phyloP scores from a whole-genome alignment of 768 basidiomycete species.

The Boletus reticulatus region DNA sequence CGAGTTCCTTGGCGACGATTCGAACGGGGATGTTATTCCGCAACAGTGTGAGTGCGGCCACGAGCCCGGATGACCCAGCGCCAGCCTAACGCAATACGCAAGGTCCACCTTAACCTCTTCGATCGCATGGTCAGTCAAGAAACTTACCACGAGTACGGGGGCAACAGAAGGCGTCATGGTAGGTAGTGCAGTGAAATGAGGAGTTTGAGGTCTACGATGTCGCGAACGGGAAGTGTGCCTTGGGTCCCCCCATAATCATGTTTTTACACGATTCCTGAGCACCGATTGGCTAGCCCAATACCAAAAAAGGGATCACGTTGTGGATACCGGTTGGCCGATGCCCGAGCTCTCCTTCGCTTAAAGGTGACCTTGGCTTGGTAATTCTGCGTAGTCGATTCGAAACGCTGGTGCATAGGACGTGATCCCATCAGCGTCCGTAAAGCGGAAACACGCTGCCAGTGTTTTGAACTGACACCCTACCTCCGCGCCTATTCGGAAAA shows the following conservation, averaged over 20 bases:
- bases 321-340: too few species aligned
- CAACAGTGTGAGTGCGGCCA: slow-evolving; percentile 33
- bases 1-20: slow-evolving; percentile 46
- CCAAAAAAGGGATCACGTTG: too few species aligned
- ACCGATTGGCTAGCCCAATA: too few species aligned
- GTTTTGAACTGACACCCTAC: background rate
- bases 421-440: background rate
- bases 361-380: too few species aligned
- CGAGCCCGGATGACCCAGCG: slow-evolving; percentile 30
- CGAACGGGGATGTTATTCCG: slow-evolving; percentile 49
- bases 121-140: background rate
- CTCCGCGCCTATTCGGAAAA: background rate
- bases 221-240: background rate
- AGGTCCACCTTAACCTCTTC: background rate
- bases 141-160: slow-evolving; percentile 22
- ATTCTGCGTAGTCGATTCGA: too few species aligned
- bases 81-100: slow-evolving; percentile 17
- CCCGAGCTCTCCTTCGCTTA: too few species aligned
- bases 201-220: background rate
- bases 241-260: too few species aligned
- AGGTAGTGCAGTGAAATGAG: background rate
- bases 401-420: too few species aligned
- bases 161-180: slow-evolving; percentile 11
- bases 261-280: too few species aligned
- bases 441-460: background rate